Base-by-base conservation (phyloP, 228 moss, liverwort and hornwort genomes). In the Sphagnum magellanicum region DNA sequence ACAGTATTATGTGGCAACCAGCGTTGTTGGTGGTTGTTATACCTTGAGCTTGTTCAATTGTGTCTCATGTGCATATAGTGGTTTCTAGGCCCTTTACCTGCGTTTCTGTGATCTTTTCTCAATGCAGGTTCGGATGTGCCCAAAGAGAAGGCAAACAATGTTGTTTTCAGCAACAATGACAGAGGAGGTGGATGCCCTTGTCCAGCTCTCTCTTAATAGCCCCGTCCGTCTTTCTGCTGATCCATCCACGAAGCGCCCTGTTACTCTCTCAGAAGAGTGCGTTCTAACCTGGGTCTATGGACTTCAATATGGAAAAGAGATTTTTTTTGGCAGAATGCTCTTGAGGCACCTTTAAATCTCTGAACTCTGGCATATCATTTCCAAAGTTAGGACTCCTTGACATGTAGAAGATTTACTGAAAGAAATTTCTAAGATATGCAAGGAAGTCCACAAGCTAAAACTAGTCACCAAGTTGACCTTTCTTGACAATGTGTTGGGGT, bases 141-240 rank as follows among this genome's bases (percentile, higher is more conserved):
- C 93, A 4, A 89, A 79, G 52, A 83, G 87, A 74, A 87, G 98
- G 74, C 98, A 98, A 73, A 92, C 93, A 4, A 92, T 98, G 98
- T 81, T 98, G 48, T 98, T 93, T 77, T 90, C 98, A 62, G 98
- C 94, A 68, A 93, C 93, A 63, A 93, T 98, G 93, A 98, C 93
- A 15, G 90, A 91, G 0, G 79, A 93, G 76, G 93, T 92, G 61
- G 87, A 88, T 64, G 83, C 84, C 70, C 90, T 98, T 49, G 83
- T 98, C 7, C 90, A 84, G 62, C 70, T 98, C 49, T 98, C 98
- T 8, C 77, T 98, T 61, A 90, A 98, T 66, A 87, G 81, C 62
- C 93, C 98, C 66, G 90, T 91, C 52, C 93, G 91, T 13, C 92
- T 98, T 51, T 98, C 98, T 59, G 91, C 98, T 50, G 98, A 98